Evolutionary conservation across 805 yeast species (phyloP), one percentile per base, ranked within the genome.

Genomic region (Yamadazyma kitorensis): DNA sequence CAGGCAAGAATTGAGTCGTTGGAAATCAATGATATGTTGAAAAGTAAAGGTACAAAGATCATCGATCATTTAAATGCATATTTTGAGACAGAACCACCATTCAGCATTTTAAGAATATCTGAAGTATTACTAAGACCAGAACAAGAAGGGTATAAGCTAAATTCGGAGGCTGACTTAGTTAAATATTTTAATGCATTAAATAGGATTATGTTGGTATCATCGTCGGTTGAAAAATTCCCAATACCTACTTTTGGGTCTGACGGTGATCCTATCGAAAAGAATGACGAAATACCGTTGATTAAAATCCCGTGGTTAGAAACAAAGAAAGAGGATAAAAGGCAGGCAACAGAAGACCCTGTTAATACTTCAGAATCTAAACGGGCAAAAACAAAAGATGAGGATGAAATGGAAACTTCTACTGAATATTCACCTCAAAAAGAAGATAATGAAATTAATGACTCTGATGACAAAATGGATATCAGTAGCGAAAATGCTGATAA

Each of bases 51-150:
- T 4, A 16, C 24, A 12, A 24, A 33, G 21, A 40, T 80, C 68
- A 64, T 33, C 46, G 55, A 27, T 51, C 69, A 25, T 66, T 63
- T 47, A 12, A 27, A 37, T 2, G 28, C 14, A 6, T 38, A 33
- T 54, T 70, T 45, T 52, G 47, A 34, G 14, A 20, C 33, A 5
- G 24, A 22, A 22, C 69, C 61, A 6, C 82, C 81, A 2, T 76
- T 74, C 45, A 75, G 79, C 0, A 58, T 74, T 2, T 41, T 61
- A 9, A 44, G 81, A 34, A 47, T 76, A 1, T 63, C 75, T 13
- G 80, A 76, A 45, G 33, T 76, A 8, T 42, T 74, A 5, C 36
- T 50, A n/a, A 59, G 62, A 30, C 79, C 80, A 3, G 24, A 27
- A 6, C 18, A 22, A 6, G 57, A 61, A 24, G 60, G 60, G 12